These are phyloP conservation scores for Emergomyces pasteurianus DNA, from an alignment of 2,329 filamentous ascomycete genomes.

Conservation along the genomic window DNA sequence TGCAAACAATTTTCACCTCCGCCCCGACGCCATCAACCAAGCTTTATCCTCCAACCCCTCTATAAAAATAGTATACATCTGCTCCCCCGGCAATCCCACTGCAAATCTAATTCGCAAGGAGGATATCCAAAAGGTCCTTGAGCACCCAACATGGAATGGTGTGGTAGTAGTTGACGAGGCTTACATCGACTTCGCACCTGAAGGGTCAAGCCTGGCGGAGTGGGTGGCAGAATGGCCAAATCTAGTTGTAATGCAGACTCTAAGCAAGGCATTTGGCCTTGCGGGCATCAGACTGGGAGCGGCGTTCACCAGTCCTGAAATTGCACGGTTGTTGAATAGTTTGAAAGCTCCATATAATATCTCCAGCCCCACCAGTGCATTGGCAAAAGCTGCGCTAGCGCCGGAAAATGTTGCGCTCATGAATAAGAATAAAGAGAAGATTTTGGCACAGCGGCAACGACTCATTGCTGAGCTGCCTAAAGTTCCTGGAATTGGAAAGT, in stretches of 20 bases:
- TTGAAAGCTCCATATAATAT: constrained; percentile 97
- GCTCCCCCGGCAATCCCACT: constrained; percentile 91
- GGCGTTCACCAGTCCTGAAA: constrained; percentile 62
- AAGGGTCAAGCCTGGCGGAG: constrained; percentile 70
- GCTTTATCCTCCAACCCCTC: constrained; percentile 50
- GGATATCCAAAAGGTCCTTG: constrained; percentile 60
- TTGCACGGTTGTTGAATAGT: constrained; percentile 74
- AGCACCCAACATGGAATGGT: constrained; percentile 90
- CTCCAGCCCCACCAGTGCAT: constrained; percentile 69
- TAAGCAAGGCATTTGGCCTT: constrained; percentile 95
- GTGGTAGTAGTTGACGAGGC: constrained; percentile 89
- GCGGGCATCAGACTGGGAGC: constrained; percentile 85
- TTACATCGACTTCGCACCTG: constrained; percentile 85
- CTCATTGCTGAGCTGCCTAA: constrained; percentile 60
- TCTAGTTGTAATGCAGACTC: constrained; percentile 92
- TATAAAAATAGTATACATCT: constrained; percentile 86
- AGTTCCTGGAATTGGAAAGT: constrained; percentile 65
- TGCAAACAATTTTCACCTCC: constrained; percentile 60
- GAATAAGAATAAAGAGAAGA: constrained; percentile 54
- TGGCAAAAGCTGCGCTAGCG: constrained; percentile 63
- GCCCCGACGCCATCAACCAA: constrained; percentile 55
- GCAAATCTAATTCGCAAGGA: constrained; percentile 64
- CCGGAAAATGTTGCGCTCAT: constrained; percentile 59
- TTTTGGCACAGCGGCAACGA: constrained; percentile 66
- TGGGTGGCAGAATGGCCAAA: constrained; percentile 92